Evolutionary conservation across 371 early-diverging fungal species (phyloP), one percentile per base, ranked within the genome.

Genomic region (Mucor sp.): DNA sequence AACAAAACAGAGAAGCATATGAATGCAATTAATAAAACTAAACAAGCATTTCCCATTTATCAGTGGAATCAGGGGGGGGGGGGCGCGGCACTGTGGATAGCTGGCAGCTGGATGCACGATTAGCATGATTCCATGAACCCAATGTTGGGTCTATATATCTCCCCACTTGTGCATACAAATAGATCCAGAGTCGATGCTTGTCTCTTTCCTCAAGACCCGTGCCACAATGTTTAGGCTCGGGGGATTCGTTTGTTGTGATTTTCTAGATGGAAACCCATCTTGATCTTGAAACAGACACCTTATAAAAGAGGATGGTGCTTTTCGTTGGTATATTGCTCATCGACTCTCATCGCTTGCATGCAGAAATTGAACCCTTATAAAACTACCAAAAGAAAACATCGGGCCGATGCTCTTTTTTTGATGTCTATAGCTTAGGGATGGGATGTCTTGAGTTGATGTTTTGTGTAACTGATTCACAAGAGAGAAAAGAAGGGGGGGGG

Each of bases 1-100:
- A 50, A 50, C 23, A 50, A 50, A 50, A 50, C 50, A 50, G 50
- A 50, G 23, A 50, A 50, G 50, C 50, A 50, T 25, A 50, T 23
- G 48, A 50, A 50, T 50, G 50, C 50, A 25, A 11, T 50, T 50
- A 50, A 9, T 50, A 50, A 25, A 50, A 50, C 12, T 25, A 50
- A 25, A 50, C 21, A 50, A 50, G 50, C 50, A 50, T 0, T 50
- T 19, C 44, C 44, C 44, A 50, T 50, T 23, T 25, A 19, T 50
- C 23, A 50, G 7, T 12, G 11, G 4, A 25, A 9, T 48, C 48
- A 48, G 21, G 48, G 48, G 21, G 33, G 33, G 4, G 33, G 33
- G 33, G 33, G 30, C 30, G 30, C 30, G 2, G 6, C 30, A 4
- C 4, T 33, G 33, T 33, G 1, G 33, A 33, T 33, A 6, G 30